Percentiles rank a stretch among this genome's conserved stretches.
These are phyloP conservation scores for Cnidoscolus chayamansa DNA, from an alignment of 441 rosid species.

Conservation along the genomic window DNA sequence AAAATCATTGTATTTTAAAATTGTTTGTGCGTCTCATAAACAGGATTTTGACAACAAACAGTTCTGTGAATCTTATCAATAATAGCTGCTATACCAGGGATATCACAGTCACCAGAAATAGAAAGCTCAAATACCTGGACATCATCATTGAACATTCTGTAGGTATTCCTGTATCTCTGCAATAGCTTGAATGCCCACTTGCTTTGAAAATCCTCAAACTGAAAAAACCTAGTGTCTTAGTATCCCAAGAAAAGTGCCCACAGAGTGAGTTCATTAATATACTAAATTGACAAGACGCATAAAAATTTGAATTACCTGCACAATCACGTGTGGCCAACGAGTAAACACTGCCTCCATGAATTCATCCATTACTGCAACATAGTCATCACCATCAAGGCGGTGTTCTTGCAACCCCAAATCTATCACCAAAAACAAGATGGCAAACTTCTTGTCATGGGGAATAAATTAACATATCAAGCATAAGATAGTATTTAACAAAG, in stretches of 20 bases:
- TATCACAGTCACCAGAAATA: background rate
- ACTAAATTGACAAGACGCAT: constrained; percentile 19
- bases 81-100: too few species aligned
- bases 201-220: constrained; percentile 99
- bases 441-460: constrained; percentile 9
- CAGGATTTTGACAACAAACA: too few species aligned
- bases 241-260: constrained; percentile 13
- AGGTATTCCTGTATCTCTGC: constrained; percentile 77
- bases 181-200: constrained; percentile 98
- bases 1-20: too few species aligned
- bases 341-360: constrained; percentile 99
- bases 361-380: constrained; percentile 78
- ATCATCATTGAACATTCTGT: constrained; percentile 98
- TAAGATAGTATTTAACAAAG: constrained; percentile 1
- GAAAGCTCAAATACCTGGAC: constrained; percentile 75
- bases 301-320: constrained; percentile 57
- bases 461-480: constrained; percentile 12
- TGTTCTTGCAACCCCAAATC: constrained; percentile 93
- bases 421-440: constrained; percentile 30
- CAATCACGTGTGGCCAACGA: constrained; percentile 98
- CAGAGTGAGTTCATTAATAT: background rate
- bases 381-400: constrained; percentile 85
- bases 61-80: background rate
- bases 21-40: too few species aligned
- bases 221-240: constrained; percentile 28